A percentile compares a stretch with the other conserved stretches of the same genome.
These are phyloP conservation scores for Circinella umbellata DNA, from an alignment of 371 early-diverging fungal genomes.

Conservation along the genomic window DNA sequence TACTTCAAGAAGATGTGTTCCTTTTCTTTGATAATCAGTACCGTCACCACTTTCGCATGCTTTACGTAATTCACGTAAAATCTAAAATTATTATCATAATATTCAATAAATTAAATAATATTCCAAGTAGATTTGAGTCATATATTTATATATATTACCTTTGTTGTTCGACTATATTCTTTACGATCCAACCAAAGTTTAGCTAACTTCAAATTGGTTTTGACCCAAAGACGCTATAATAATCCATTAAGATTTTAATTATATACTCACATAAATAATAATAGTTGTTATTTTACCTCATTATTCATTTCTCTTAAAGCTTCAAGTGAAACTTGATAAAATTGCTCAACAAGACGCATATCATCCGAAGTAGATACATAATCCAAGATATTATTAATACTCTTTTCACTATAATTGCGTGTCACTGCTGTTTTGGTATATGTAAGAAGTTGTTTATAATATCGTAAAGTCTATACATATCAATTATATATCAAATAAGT, in stretches of 20 bases:
- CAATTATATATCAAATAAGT: background rate
- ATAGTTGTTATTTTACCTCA: slow-evolving; percentile 54
- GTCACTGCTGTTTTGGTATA: slow-evolving; percentile 86
- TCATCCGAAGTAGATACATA: slow-evolving; percentile 77
- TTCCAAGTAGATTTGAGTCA: background rate
- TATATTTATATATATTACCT: slow-evolving; percentile 34
- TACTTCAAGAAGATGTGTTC: slow-evolving; percentile 90
- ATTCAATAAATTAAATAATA: too few species aligned
- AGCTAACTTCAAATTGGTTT: slow-evolving; percentile 91
- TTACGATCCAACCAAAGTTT: slow-evolving; percentile 88
- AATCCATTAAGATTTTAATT: too few species aligned
- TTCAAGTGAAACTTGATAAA: slow-evolving; percentile 81
- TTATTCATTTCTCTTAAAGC: slow-evolving; percentile 81
- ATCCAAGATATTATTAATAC: slow-evolving; percentile 94
- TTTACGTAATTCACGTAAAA: slow-evolving; percentile 72
- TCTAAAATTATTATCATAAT: slow-evolving; percentile 36
- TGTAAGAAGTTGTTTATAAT: slow-evolving; percentile 80
- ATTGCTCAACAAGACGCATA: slow-evolving; percentile 80
- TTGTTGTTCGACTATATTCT: slow-evolving; percentile 73
- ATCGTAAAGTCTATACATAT: slow-evolving; percentile 67
- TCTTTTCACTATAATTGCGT: slow-evolving; percentile 94
- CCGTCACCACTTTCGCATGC: slow-evolving; percentile 86
- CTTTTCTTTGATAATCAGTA: slow-evolving; percentile 86
- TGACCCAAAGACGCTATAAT: slow-evolving; percentile 77
- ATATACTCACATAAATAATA: too few species aligned